phyloP scores from a whole-genome alignment of 192 early-diverging fungal genomes.

The Geranomyces variabilis region DNA sequence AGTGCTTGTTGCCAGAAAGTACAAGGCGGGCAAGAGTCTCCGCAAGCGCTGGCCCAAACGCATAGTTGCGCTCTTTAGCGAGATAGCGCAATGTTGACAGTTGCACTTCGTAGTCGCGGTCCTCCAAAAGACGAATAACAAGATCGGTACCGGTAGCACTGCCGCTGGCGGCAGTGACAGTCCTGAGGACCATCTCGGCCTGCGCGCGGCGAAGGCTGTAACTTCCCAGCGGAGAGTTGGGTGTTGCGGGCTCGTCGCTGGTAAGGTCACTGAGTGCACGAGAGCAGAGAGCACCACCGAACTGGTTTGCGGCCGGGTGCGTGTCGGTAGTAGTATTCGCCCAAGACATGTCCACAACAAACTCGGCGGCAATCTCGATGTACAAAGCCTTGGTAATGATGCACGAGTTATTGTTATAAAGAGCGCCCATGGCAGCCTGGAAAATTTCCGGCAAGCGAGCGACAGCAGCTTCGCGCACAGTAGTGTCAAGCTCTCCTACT shows the following conservation, averaged over 20 bases:
- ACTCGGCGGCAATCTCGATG: constrained; percentile 53
- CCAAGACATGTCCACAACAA: constrained; percentile 41
- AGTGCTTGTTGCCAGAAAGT: constrained; percentile 14
- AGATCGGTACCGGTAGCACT: constrained; percentile 1
- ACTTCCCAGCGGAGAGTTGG: neutral
- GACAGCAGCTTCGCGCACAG: constrained; percentile 5
- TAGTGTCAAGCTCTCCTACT: neutral
- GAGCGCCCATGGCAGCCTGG: constrained; percentile 33
- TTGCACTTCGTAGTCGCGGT: constrained; percentile 71
- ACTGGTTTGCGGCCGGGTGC: too few relatives aligned
- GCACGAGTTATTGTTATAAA: constrained; percentile 42
- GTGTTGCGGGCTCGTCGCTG: too few relatives aligned
- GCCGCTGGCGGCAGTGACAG: neutral
- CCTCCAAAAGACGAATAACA: constrained; percentile 47
- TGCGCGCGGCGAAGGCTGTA: constrained; percentile 29
- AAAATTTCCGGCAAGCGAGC: constrained; percentile 4
- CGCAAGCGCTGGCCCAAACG: constrained; percentile 35
- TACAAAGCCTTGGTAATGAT: constrained; percentile 56
- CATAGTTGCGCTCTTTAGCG: constrained; percentile 30
- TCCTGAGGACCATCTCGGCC: constrained; percentile 17
- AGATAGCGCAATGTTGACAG: constrained; percentile 43
- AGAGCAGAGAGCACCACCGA: too few relatives aligned
- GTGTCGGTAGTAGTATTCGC: neutral
- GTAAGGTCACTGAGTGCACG: too few relatives aligned
- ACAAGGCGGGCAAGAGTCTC: constrained; percentile 37